These are phyloP conservation scores for Populus tomentosa DNA, from an alignment of 441 rosid genomes.

Conservation along the genomic window DNA sequence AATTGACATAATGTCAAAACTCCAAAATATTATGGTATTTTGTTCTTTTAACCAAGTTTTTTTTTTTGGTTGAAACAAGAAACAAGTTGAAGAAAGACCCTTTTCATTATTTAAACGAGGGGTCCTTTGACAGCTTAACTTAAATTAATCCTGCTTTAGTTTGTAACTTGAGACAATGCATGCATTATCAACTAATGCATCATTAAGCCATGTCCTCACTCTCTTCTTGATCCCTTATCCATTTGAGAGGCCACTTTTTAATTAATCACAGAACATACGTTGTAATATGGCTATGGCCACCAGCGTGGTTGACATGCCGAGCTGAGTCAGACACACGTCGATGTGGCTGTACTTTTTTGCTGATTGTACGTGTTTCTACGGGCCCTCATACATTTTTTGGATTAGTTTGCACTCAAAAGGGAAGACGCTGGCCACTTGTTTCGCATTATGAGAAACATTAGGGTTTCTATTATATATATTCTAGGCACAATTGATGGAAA, in stretches of 20 bases:
- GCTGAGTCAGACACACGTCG: conserved; percentile 20
- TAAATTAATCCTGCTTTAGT: background rate
- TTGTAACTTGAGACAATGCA: background rate
- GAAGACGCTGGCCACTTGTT: background rate
- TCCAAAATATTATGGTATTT: too few species aligned
- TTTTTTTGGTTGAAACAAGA: background rate
- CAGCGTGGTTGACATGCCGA: conserved; percentile 9
- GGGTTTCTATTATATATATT: background rate
- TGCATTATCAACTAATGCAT: background rate
- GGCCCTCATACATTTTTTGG: background rate
- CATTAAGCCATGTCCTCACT: background rate
- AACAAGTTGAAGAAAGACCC: background rate
- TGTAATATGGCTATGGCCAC: background rate
- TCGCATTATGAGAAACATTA: background rate
- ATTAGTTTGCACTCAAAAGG: background rate
- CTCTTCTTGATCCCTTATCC: conserved; percentile 1
- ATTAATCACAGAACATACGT: background rate
- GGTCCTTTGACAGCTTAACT: background rate
- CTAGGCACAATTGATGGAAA: background rate
- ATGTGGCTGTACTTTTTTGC: conserved; percentile 7
- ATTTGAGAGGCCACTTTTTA: background rate
- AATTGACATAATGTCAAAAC: too few species aligned
- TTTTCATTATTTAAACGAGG: background rate
- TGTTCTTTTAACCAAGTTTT: background rate
- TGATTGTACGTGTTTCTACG: background rate